phyloP scores from a whole-genome alignment of 805 yeast species.

The Scheffersomyces amazonensis region DNA sequence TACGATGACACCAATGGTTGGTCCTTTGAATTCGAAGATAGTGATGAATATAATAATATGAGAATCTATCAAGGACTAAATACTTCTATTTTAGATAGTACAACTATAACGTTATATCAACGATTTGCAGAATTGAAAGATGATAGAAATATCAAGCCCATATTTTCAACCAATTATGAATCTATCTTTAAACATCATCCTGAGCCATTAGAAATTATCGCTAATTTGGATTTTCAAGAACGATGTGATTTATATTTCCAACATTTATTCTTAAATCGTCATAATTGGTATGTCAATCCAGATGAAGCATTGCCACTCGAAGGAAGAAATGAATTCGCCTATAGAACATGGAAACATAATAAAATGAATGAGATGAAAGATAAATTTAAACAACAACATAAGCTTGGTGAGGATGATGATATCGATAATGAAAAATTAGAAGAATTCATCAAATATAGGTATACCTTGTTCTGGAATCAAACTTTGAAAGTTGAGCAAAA shows the following conservation, averaged over 20 bases:
- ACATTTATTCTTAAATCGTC: slow-evolving; percentile 32
- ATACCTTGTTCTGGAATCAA: slow-evolving; percentile 16
- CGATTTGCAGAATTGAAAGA: no score
- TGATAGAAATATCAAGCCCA: no score
- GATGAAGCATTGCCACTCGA: slow-evolving; percentile 19
- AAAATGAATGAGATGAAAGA: slow-evolving; percentile 19
- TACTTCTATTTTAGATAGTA: no score
- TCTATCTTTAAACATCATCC: slow-evolving; percentile 18
- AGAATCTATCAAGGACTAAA: no score
- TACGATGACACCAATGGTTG: no score
- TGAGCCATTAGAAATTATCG: slow-evolving; percentile 14
- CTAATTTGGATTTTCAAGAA: slow-evolving; percentile 21
- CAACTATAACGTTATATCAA: no score
- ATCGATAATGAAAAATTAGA: neutral
- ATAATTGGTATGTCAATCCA: slow-evolving; percentile 46
- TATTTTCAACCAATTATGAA: slow-evolving; percentile 14
- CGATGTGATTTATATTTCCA: slow-evolving; percentile 48
- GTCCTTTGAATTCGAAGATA: neutral
- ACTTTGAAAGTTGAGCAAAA: slow-evolving; percentile 29
- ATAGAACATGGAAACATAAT: slow-evolving; percentile 21
- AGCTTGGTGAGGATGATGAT: neutral
- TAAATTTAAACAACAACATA: slow-evolving; percentile 4
- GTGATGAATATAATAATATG: neutral
- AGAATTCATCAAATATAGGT: no score
- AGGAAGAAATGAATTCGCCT: slow-evolving; percentile 28